A percentile compares a stretch with the other conserved stretches of the same genome.
These are phyloP conservation scores for Pseudopithomyces chartarum DNA, from an alignment of 2,329 filamentous ascomycete genomes.

Conservation along the genomic window DNA sequence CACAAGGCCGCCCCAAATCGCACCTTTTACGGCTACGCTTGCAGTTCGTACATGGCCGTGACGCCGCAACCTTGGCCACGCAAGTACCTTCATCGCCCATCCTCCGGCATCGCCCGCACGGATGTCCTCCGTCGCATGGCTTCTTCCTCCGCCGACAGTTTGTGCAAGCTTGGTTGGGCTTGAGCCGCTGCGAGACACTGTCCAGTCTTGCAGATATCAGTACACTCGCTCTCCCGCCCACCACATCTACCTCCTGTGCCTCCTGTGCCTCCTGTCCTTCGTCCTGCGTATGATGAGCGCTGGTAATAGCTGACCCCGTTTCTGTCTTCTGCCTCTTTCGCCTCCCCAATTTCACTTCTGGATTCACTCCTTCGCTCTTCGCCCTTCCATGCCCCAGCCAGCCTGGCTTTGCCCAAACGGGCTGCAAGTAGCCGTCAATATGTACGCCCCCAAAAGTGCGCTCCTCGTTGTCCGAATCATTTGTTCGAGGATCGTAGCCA, in stretches of 20 bases:
- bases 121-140: neutral
- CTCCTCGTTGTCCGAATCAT: conserved; percentile 52
- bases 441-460: conserved; percentile 66
- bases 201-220: neutral
- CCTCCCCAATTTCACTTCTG: conserved; percentile 3
- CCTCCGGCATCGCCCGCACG: neutral
- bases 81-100: neutral
- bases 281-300: neutral
- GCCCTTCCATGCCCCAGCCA: conserved; percentile 31
- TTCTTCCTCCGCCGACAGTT: conserved; percentile 1
- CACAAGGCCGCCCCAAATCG: neutral
- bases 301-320: neutral
- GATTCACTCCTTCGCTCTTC: conserved; percentile 18
- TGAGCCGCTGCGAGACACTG: neutral
- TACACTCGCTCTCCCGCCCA: neutral
- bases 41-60: neutral
- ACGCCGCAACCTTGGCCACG: neutral
- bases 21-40: conserved; percentile 1
- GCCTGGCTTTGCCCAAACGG: conserved; percentile 49
- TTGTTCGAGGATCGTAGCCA: conserved; percentile 45
- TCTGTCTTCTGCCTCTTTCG: conserved; percentile 20
- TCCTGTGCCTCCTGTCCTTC: neutral
- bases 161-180: neutral
- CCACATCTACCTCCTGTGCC: neutral
- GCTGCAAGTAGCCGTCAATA: conserved; percentile 68